phyloP scores from a whole-genome alignment of 1,284 basidiomycete genomes.

The Cryptococcus sp. region DNA sequence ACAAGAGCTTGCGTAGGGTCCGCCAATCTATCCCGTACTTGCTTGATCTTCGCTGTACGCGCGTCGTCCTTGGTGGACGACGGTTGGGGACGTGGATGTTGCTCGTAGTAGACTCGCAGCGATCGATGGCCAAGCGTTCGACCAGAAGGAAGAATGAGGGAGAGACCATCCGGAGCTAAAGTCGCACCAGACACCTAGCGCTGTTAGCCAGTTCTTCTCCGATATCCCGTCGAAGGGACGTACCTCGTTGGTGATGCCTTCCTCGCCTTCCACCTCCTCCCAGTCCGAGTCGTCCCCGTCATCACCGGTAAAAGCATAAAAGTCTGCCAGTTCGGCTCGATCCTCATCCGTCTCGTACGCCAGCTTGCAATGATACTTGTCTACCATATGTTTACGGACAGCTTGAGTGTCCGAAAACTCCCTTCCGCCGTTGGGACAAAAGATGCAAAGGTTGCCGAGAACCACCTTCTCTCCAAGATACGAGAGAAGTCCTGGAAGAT shows the following conservation, averaged over 20 bases:
- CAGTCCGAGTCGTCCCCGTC: conserved; percentile 50
- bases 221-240: neutral
- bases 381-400: conserved; percentile 86
- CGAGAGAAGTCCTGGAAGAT: conserved; percentile 70
- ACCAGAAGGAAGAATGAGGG: conserved; percentile 93
- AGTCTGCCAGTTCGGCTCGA: conserved; percentile 82
- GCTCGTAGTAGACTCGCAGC: conserved; percentile 80
- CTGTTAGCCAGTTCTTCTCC: neutral
- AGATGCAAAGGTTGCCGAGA: conserved; percentile 87
- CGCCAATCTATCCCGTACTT: conserved; percentile 65
- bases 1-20: conserved; percentile 78
- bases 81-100: conserved; percentile 56
- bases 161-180: conserved; percentile 56
- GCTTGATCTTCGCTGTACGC: conserved; percentile 49
- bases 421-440: conserved; percentile 68
- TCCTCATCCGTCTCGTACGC: conserved; percentile 79
- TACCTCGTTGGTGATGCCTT: conserved; percentile 10
- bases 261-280: conserved; percentile 45
- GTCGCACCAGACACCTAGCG: conserved; percentile 4
- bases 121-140: conserved; percentile 85
- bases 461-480: conserved; percentile 93
- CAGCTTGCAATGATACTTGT: conserved; percentile 94
- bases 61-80: conserved; percentile 50
- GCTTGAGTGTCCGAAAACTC: conserved; percentile 77
- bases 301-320: conserved; percentile 90